These are phyloP conservation scores for Coemansia erecta DNA, from an alignment of 192 early-diverging fungal genomes.

Conservation along the genomic window DNA sequence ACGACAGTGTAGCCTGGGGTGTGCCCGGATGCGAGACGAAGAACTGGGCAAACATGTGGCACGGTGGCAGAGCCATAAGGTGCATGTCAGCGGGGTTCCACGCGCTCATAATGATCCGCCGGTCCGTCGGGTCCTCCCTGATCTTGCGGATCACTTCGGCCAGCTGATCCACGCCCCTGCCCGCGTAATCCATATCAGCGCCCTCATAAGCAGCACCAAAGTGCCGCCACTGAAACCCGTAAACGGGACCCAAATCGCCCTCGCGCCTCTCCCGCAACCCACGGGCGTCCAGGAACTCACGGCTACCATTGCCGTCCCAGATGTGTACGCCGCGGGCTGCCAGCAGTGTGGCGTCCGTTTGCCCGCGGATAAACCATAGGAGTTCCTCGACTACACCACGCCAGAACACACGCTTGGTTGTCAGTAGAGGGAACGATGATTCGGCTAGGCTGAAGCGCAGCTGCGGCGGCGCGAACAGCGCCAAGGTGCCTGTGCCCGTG, in stretches of 20 bases:
- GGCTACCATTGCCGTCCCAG: slow-evolving; percentile 89
- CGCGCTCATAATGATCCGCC: slow-evolving; percentile 90
- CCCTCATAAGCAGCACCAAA: slow-evolving; percentile 91
- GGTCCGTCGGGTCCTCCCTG: slow-evolving; percentile 77
- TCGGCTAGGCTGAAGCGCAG: slow-evolving; percentile 79
- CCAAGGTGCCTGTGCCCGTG: slow-evolving; percentile 83
- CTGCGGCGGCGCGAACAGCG: slow-evolving; percentile 83
- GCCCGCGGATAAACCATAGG: slow-evolving; percentile 91
- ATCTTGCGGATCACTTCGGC: slow-evolving; percentile 83
- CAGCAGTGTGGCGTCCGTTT: slow-evolving; percentile 79
- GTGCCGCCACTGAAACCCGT: slow-evolving; percentile 99
- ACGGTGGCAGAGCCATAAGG: slow-evolving; percentile 94
- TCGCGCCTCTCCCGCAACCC: slow-evolving; percentile 72
- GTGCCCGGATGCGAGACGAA: slow-evolving; percentile 76
- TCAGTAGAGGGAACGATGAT: slow-evolving; percentile 84
- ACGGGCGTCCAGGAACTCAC: slow-evolving; percentile 83
- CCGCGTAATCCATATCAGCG: slow-evolving; percentile 82
- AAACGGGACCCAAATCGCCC: slow-evolving; percentile 93
- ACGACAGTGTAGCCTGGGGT: slow-evolving; percentile 66
- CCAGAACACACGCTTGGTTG: slow-evolving; percentile 93
- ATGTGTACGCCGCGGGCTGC: slow-evolving; percentile 73
- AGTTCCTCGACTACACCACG: slow-evolving; percentile 92
- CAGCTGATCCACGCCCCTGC: slow-evolving; percentile 93
- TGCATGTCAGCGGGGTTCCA: slow-evolving; percentile 95
- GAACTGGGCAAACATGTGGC: slow-evolving; percentile 97